Base-by-base conservation (phyloP, 352 stramenopile genomes). In the Phytophthora citrophthora region DNA sequence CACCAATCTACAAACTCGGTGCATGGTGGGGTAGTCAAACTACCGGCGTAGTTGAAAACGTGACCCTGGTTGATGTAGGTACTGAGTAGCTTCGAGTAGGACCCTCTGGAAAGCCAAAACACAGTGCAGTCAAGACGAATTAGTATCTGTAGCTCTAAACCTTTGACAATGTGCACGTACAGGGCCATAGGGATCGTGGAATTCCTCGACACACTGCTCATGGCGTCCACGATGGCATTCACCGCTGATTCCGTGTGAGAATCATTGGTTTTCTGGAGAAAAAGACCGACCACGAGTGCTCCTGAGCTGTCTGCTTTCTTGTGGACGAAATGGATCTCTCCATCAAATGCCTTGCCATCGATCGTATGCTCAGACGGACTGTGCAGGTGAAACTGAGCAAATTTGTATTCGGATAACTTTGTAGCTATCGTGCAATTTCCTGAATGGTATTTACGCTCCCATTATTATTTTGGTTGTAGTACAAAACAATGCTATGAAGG, bases 281-380 rank as follows among this genome's bases (percentile, higher is more conserved):
- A 64, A 18, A 64, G 56, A 4, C 71, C 76, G n/a, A 74, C 52
- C 32, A 85, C 72, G 0, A 75, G 48, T 1, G 76, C 54, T 23
- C 54, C 60, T n/a, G 56, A 70, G 16, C 69, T 65, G 38, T 70
- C 65, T 11, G 46, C 15, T 5, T 39, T 52, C 38, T 70, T 63
- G 61, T 81, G 72, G 9, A 81, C 61, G 24, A 81, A 81, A 23
- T 81, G 69, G 6, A 72, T 23, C 48, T 81, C 73, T 10, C 48
- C 73, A 39, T 74, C 66, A 24, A 72, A 61, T 3, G 27, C 47
- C 26, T 67, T 66, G 36, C 73, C 69, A 23, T 78, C 64, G 46
- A 81, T 36, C 20, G 56, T 76, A 60, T 78, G 73, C 59, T 81
- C 73, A 1, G 69, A 74, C 4, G 69, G 69, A 15, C 48, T 55